These are phyloP conservation scores for Paramecium tetraurelia DNA, from an alignment of 73 alveolate species.

Conservation along the genomic window DNA sequence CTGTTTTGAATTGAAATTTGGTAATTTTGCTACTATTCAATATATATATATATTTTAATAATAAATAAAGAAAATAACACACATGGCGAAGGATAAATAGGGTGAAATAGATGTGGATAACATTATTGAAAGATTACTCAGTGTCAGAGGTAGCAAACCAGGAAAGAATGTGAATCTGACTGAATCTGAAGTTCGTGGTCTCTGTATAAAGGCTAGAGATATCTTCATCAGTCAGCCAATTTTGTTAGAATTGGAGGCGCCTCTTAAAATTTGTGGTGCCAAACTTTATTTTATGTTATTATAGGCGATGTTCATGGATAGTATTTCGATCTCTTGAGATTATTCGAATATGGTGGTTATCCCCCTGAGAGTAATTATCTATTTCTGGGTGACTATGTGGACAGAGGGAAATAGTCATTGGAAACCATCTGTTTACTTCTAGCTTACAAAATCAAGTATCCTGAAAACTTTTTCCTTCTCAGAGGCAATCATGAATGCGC, in stretches of 20 bases:
- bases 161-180: constrained; percentile 88
- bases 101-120: constrained; percentile 82
- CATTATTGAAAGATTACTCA: constrained; percentile 83
- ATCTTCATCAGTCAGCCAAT: constrained; percentile 83
- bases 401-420: constrained; percentile 89
- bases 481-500: constrained; percentile 99
- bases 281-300: not conserved
- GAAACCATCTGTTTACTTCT: constrained; percentile 93
- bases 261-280: constrained; percentile 65
- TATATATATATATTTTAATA: not conserved
- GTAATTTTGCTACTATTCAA: not conserved
- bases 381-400: constrained; percentile 97
- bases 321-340: constrained; percentile 88
- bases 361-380: constrained; percentile 97
- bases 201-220: constrained; percentile 84
- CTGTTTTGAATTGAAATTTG: not conserved
- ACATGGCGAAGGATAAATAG: constrained; percentile 7
- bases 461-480: constrained; percentile 97
- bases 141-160: constrained; percentile 92
- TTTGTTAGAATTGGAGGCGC: constrained; percentile 86
- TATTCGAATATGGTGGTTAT: constrained; percentile 96
- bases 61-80: not conserved
- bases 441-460: constrained; percentile 95
- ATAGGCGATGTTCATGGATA: constrained; percentile 95
- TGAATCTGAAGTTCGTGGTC: constrained; percentile 88